Evolutionary conservation across 352 stramenopile genomes (phyloP).

Genomic region (Pythium sukuiense): DNA sequence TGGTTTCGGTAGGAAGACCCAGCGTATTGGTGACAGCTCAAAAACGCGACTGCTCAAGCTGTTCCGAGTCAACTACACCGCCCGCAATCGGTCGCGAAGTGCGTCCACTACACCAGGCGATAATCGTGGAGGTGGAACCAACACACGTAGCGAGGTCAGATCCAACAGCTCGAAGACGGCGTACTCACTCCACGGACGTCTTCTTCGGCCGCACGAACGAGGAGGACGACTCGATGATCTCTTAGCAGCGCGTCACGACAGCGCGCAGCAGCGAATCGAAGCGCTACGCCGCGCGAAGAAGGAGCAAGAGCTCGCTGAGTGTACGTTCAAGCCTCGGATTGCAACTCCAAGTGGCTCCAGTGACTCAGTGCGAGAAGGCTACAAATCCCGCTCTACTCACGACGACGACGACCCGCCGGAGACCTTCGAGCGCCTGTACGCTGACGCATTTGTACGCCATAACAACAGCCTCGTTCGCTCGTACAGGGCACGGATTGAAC

Average conservation of each 20-base stretch:
- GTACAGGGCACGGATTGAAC: conserved; percentile 36
- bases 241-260: conserved; percentile 35
- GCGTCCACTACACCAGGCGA: background rate
- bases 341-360: background rate
- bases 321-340: conserved; percentile 53
- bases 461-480: conserved; percentile 43
- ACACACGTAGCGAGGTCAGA: background rate
- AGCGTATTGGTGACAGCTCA: background rate
- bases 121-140: background rate
- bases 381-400: conserved; percentile 3
- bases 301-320: conserved; percentile 43
- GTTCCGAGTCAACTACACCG: conserved; percentile 43
- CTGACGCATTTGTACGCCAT: conserved; percentile 52
- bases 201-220: background rate
- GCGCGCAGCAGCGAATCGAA: conserved; percentile 24
- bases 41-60: conserved; percentile 26
- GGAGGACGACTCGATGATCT: conserved; percentile 21
- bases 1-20: background rate
- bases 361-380: conserved; percentile 4
- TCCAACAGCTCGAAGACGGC: background rate
- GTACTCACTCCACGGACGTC: conserved; percentile 24
- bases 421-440: conserved; percentile 52
- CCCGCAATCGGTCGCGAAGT: conserved; percentile 25
- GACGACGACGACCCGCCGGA: conserved; percentile 3
- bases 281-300: conserved; percentile 40